Conservation (phyloP, 108 stramenopile genomes). For the Cyclotella cryptica region DNA sequence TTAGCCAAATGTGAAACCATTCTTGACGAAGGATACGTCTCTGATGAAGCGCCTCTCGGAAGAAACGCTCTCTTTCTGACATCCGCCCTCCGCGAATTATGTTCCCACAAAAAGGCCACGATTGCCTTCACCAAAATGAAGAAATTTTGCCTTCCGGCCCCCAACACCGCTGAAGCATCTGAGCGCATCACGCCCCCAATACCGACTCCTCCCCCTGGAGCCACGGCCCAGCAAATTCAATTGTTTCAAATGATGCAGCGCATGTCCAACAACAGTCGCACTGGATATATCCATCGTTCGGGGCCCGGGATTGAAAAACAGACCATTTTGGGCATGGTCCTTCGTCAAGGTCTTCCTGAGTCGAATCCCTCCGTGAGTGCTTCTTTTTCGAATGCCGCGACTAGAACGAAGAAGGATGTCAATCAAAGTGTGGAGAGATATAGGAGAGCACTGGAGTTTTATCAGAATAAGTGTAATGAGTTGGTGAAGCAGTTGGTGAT, state of each 20-base stretch:
- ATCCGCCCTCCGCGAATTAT: conserved; percentile 67
- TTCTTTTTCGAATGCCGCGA: conserved; percentile 53
- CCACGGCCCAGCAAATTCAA: conserved; percentile 38
- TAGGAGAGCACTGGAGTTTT: conserved; percentile 67
- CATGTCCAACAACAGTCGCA: conserved; percentile 39
- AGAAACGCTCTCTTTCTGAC: conserved; percentile 58
- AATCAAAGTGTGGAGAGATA: conserved; percentile 58
- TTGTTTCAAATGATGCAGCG: conserved; percentile 65
- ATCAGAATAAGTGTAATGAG: conserved; percentile 71
- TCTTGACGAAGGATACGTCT: conserved; percentile 33
- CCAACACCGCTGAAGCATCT: conserved; percentile 59
- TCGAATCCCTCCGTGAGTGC: conserved; percentile 56
- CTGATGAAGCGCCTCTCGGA: conserved; percentile 19
- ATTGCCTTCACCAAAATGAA: conserved; percentile 49
- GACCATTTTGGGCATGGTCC: conserved; percentile 74
- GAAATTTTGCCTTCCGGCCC: conserved; percentile 69
- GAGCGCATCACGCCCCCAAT: conserved; percentile 58
- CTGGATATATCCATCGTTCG: conserved; percentile 64
- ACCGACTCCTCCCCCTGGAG: conserved; percentile 43
- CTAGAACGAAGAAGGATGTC: conserved; percentile 55
- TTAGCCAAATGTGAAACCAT: conserved; percentile 63
- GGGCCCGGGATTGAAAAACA: conserved; percentile 84
- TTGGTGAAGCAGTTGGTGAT: conserved; percentile 74
- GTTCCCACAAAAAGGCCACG: conserved; percentile 80
- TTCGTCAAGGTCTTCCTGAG: conserved; percentile 71